Evolutionary conservation across 2,329 filamentous ascomycete species (phyloP).

Genomic region (Arthrobotrys pseudoclavata): DNA sequence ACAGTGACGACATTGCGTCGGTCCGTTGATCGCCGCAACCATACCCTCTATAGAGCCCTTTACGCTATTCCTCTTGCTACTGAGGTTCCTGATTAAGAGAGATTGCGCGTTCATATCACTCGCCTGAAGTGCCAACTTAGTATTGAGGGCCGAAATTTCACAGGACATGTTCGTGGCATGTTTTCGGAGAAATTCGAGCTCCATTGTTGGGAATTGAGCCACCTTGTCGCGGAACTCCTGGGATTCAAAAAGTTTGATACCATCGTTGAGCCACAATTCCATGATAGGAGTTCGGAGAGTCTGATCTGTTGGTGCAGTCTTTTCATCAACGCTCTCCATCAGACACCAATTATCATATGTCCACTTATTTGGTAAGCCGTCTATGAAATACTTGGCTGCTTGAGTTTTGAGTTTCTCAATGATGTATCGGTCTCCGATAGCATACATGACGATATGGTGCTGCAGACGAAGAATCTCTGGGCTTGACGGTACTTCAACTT

Average conservation of each 20-base stretch:
- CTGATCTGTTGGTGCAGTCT: constrained; percentile 1
- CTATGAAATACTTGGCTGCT: constrained; percentile 20
- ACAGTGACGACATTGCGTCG: constrained; percentile 14
- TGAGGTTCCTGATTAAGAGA: background rate
- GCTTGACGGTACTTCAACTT: background rate
- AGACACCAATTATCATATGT: constrained; percentile 13
- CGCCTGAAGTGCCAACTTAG: background rate
- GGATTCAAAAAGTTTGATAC: constrained; percentile 4
- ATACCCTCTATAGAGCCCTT: background rate
- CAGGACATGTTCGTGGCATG: background rate
- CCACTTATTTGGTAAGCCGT: constrained; percentile 12
- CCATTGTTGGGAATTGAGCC: constrained; percentile 7
- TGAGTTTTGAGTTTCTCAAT: constrained; percentile 21
- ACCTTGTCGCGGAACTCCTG: constrained; percentile 22
- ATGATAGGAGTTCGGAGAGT: constrained; percentile 16
- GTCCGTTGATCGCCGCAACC: background rate
- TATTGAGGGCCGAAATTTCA: background rate
- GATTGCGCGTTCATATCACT: no score
- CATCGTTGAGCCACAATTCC: constrained; percentile 28
- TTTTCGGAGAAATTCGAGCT: constrained; percentile 21
- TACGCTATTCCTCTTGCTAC: background rate
- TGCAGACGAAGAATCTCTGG: background rate
- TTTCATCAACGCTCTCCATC: background rate
- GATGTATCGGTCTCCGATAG: constrained; percentile 32
- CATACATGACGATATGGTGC: constrained; percentile 33